Base-by-base conservation (phyloP, 2,329 filamentous ascomycete genomes). In the Parasarocladium wereldwijsianum region DNA sequence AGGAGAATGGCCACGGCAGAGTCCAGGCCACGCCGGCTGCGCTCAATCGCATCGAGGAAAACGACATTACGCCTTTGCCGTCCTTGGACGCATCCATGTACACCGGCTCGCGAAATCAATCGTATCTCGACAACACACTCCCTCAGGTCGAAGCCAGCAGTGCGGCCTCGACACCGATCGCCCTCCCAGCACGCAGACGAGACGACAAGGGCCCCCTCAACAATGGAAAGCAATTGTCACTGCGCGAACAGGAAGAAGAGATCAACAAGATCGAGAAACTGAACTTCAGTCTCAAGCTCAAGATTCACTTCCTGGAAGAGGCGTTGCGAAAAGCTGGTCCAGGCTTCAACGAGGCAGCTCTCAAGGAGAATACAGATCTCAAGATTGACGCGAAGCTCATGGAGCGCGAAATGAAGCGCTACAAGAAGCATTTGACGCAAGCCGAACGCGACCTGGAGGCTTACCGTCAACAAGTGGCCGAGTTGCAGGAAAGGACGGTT, bases 221-320 rank as follows among this genome's bases (percentile, higher is more conserved):
- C 37, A 79, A 90, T 42, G 85, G 85, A 13, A 93, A 94, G 43
- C 78, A 92, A 47, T 66, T 94, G 42, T 93, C 90, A 2, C 56
- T 98, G 34, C 76, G 85, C 36, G 90, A 98, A 49, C 90, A 98
- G 52, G 90, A 96, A 54, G 85, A 84, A 42, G 80, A 90, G 40
- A 87, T 98, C 42, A 83, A 94, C 57, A 82, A 82, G 47, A 87
- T 98, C 43, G 85, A 94, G 49, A 98, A 98, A 60, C 90, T 96
- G 48, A 98, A 98, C 48, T 98, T 96, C 49, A 84, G 84, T 15
- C 64, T 98, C 32, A 96, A 96, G 54, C 68, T 96, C 42, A 94
- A 93, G 54, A 93, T 96, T 31, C 85, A 96, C 52, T 98, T 93
- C 50, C 66, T 98, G 33, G 85, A 98, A 51, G 84, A 96, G 42